Conservation (phyloP, 177 flowering plant genomes). For the Vitis hybrid region DNA sequence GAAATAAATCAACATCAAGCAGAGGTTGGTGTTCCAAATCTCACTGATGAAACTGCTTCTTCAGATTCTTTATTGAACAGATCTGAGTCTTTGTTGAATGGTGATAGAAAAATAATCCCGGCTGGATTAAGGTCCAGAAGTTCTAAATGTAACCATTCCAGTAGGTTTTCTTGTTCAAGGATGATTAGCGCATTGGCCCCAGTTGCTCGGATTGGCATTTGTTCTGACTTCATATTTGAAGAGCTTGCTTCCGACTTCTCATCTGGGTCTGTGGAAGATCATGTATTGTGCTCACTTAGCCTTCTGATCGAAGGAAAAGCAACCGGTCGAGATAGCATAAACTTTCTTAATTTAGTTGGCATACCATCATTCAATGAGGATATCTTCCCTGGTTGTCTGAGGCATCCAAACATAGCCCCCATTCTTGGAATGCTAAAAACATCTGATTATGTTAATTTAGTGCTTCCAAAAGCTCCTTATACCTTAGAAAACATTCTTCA, state of each 20-base stretch:
- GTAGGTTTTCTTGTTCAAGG: conserved; percentile 49
- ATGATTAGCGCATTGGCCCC: conserved; percentile 68
- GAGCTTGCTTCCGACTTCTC: conserved; percentile 43
- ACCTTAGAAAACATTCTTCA: conserved; percentile 74
- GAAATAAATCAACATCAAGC: conserved; percentile 13
- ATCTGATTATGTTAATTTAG: conserved; percentile 34
- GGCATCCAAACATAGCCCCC: conserved; percentile 90
- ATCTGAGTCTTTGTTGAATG: conserved; percentile 18
- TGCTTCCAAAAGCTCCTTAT: conserved; percentile 66
- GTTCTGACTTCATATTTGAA: conserved; percentile 43
- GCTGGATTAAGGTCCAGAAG: conserved; percentile 19
- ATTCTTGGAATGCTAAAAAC: conserved; percentile 66
- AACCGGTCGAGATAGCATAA: conserved; percentile 45
- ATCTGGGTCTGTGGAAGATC: conserved; percentile 72
- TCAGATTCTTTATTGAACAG: conserved; percentile 12
- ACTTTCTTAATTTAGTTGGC: conserved; percentile 73
- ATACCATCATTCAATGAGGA: conserved; percentile 60
- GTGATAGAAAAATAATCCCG: conserved; percentile 13
- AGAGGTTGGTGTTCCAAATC: conserved; percentile 17
- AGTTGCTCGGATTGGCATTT: conserved; percentile 49
- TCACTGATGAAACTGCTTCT: conserved; percentile 12
- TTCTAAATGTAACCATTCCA: conserved; percentile 29
- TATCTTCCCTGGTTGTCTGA: conserved; percentile 60
- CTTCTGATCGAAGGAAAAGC: conserved; percentile 66
- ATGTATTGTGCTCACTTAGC: conserved; percentile 52